These are phyloP conservation scores for Pezicula carpinea DNA, from an alignment of 2,329 filamentous ascomycete genomes.

Conservation along the genomic window DNA sequence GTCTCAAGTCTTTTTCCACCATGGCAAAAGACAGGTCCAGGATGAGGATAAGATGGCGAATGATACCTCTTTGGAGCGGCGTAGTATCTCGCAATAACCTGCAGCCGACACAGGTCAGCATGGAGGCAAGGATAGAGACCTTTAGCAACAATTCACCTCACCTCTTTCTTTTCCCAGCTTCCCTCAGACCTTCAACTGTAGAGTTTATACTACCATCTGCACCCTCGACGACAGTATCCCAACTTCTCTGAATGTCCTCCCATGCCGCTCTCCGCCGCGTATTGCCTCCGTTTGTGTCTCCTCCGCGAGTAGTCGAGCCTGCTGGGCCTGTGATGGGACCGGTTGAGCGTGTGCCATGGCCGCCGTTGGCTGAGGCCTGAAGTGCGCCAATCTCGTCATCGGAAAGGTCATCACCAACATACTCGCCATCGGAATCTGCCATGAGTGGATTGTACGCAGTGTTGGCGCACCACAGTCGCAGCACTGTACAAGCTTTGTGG, in stretches of 20 bases:
- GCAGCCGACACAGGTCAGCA: constrained; percentile 18
- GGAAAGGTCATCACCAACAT: constrained; percentile 56
- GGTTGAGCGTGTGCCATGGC: constrained; percentile 26
- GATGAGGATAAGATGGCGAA: constrained; percentile 88
- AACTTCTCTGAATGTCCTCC: constrained; percentile 63
- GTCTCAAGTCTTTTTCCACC: constrained; percentile 90
- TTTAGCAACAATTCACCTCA: constrained; percentile 27
- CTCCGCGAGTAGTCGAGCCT: constrained; percentile 23
- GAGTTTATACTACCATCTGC: constrained; percentile 73
- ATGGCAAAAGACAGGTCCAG: constrained; percentile 92
- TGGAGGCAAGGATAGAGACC: too few species aligned
- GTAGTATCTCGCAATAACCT: constrained; percentile 90
- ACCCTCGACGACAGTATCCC: constrained; percentile 73
- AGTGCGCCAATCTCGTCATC: constrained; percentile 54
- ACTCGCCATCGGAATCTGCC: constrained; percentile 72
- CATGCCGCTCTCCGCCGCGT: constrained; percentile 49
- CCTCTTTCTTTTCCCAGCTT: constrained; percentile 77
- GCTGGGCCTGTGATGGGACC: constrained; percentile 21
- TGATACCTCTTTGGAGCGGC: constrained; percentile 92
- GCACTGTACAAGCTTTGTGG: not conserved
- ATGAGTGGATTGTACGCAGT: constrained; percentile 37
- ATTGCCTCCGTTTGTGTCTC: constrained; percentile 25
- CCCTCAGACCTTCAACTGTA: constrained; percentile 66
- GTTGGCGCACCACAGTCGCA: not conserved
- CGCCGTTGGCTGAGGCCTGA: constrained; percentile 11